phyloP scores from a whole-genome alignment of 2,329 filamentous ascomycete species.

The Aureobasidium sp. region DNA sequence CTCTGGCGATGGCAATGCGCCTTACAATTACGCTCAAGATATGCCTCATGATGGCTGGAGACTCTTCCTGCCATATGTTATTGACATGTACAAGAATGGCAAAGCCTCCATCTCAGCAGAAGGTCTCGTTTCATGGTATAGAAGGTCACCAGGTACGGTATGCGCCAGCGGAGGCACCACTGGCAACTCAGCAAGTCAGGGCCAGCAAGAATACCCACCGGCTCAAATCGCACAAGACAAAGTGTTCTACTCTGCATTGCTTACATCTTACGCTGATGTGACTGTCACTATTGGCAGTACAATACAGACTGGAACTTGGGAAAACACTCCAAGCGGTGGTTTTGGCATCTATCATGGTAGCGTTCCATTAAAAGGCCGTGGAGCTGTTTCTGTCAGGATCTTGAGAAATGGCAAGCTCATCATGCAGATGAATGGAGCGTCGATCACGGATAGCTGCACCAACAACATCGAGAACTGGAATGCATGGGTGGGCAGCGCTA shows the following conservation, averaged over 20 bases:
- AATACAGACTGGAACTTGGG: constrained; percentile 15
- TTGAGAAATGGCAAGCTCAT: constrained; percentile 23
- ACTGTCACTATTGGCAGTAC: constrained; percentile 29
- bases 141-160: constrained; percentile 31
- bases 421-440: constrained; percentile 30
- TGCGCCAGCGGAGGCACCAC: constrained; percentile 35
- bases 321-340: constrained; percentile 20
- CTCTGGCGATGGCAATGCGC: constrained; percentile 29
- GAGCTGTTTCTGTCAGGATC: constrained; percentile 35
- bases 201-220: constrained; percentile 19
- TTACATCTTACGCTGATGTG: constrained; percentile 27
- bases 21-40: constrained; percentile 42
- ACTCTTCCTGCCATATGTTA: constrained; percentile 44
- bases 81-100: constrained; percentile 44
- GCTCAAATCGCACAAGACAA: constrained; percentile 36
- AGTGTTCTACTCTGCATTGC: constrained; percentile 38
- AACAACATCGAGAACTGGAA: constrained; percentile 22
- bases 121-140: constrained; percentile 39
- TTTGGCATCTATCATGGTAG: constrained; percentile 21
- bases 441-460: constrained; percentile 27
- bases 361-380: constrained; percentile 33
- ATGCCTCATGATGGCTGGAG: constrained; percentile 48
- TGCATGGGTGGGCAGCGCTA: constrained; percentile 19
- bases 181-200: constrained; percentile 28
- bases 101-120: constrained; percentile 21